Evolutionary conservation across 2,329 filamentous ascomycete genomes (phyloP).

Genomic region (Trichophaea hybrida): DNA sequence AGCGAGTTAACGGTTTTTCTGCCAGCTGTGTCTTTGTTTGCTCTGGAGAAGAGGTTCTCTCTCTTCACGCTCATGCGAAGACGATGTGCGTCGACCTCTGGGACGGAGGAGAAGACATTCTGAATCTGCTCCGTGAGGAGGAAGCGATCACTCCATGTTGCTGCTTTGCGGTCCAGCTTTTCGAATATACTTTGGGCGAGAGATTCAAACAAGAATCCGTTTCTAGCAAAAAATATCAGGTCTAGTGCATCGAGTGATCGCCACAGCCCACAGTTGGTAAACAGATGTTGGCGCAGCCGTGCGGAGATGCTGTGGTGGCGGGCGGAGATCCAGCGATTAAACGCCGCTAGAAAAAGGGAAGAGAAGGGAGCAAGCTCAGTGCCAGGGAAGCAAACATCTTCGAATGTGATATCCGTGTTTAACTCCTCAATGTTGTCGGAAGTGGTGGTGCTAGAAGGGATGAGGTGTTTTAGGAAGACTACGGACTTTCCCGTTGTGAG

Average conservation of each 20-base stretch:
- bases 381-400: conserved; percentile 36
- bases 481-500: conserved; percentile 83
- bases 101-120: conserved; percentile 46
- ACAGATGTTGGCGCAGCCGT: conserved; percentile 51
- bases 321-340: conserved; percentile 61
- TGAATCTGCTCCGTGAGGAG: conserved; percentile 64
- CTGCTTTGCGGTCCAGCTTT: conserved; percentile 46
- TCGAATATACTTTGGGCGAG: conserved; percentile 60
- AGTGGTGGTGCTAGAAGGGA: conserved; percentile 28
- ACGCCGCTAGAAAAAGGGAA: conserved; percentile 55
- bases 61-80: conserved; percentile 31
- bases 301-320: conserved; percentile 57
- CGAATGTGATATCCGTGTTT: conserved; percentile 39
- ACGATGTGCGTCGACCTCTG: conserved; percentile 44
- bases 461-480: conserved; percentile 62
- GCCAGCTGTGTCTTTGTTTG: neutral
- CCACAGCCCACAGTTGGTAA: conserved; percentile 53
- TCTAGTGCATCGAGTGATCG: conserved; percentile 52
- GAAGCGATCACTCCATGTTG: conserved; percentile 64
- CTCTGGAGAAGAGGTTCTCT: neutral
- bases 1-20: conserved; percentile 10
- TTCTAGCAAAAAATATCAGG: conserved; percentile 59
- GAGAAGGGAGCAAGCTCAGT: conserved; percentile 50
- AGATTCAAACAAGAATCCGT: conserved; percentile 51
- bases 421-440: conserved; percentile 26